These are phyloP conservation scores for Trebouxia sp. DNA, from an alignment of 139 green algal genomes.

Conservation along the genomic window DNA sequence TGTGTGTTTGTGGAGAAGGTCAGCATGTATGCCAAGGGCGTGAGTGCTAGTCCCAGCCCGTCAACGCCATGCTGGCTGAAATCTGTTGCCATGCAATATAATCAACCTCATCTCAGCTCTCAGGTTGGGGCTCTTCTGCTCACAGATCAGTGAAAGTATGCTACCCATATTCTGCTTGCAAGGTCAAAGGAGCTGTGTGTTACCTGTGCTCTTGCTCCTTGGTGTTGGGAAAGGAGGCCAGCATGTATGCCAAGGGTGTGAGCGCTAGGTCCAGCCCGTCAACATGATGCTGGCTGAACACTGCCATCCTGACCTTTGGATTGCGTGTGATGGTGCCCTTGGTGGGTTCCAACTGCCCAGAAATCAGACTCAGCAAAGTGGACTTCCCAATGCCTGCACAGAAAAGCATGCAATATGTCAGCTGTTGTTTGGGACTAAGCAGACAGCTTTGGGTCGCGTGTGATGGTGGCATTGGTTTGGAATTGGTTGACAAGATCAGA, in stretches of 20 bases:
- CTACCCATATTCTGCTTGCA: no score
- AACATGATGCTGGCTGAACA: conserved; percentile 97
- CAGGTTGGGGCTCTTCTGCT: conserved; percentile 58
- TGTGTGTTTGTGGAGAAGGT: conserved; percentile 56
- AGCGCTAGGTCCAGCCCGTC: conserved; percentile 92
- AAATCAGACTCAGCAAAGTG: conserved; percentile 89
- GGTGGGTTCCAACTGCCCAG: conserved; percentile 62
- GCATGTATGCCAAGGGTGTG: conserved; percentile 63
- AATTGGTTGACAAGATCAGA: not conserved
- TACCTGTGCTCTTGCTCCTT: conserved; percentile 63
- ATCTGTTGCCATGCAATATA: conserved; percentile 78
- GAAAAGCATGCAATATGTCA: not conserved
- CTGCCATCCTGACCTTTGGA: conserved; percentile 81
- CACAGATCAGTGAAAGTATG: no score
- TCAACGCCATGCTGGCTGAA: conserved; percentile 98
- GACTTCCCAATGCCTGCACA: conserved; percentile 80
- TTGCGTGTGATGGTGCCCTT: conserved; percentile 63
- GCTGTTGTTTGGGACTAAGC: not conserved
- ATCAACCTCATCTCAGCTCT: conserved; percentile 63
- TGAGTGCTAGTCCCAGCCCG: conserved; percentile 87
- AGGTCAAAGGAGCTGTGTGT: not conserved
- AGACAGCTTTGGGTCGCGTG: not conserved
- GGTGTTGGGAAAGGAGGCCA: conserved; percentile 50
- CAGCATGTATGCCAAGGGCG: conserved; percentile 62
- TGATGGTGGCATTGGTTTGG: not conserved